Conservation (phyloP, 192 early-diverging fungal species). For the Backusella liffmaniae region DNA sequence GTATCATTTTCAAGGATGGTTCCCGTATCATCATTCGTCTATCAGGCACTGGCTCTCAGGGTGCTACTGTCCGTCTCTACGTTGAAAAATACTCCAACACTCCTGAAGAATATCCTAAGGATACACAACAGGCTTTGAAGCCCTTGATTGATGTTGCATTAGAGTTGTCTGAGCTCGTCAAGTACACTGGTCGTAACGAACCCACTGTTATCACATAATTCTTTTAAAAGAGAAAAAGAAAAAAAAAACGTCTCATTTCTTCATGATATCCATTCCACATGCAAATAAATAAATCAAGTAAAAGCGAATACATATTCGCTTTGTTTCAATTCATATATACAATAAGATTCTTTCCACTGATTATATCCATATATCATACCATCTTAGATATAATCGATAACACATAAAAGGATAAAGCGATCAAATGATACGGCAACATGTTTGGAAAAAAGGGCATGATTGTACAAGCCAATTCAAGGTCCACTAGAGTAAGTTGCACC, state of each 20-base stretch:
- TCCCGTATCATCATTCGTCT: conserved; percentile 91
- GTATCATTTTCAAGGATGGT: conserved; percentile 88
- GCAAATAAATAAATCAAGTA: background rate
- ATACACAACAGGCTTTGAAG: conserved; percentile 84
- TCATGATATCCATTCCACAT: background rate
- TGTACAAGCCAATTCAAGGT: background rate
- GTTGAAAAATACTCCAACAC: conserved; percentile 87
- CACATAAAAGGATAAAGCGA: background rate
- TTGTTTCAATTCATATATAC: background rate
- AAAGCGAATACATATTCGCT: background rate
- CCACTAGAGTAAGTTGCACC: background rate
- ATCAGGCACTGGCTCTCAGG: conserved; percentile 92
- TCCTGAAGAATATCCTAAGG: conserved; percentile 53
- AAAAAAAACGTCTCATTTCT: background rate
- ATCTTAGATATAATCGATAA: background rate
- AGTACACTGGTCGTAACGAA: conserved; percentile 82
- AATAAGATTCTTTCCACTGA: background rate
- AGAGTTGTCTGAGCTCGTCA: conserved; percentile 67
- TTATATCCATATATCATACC: background rate
- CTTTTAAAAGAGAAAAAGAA: background rate
- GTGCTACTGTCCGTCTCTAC: conserved; percentile 95
- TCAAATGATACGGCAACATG: background rate
- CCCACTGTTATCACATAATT: conserved; percentile 89
- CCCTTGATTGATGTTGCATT: conserved; percentile 86
- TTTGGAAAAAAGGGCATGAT: background rate